Percentiles rank a stretch among this genome's conserved stretches.
Conservation (phyloP, 192 early-diverging fungal species). For the Gamsiella multidivaricata region DNA sequence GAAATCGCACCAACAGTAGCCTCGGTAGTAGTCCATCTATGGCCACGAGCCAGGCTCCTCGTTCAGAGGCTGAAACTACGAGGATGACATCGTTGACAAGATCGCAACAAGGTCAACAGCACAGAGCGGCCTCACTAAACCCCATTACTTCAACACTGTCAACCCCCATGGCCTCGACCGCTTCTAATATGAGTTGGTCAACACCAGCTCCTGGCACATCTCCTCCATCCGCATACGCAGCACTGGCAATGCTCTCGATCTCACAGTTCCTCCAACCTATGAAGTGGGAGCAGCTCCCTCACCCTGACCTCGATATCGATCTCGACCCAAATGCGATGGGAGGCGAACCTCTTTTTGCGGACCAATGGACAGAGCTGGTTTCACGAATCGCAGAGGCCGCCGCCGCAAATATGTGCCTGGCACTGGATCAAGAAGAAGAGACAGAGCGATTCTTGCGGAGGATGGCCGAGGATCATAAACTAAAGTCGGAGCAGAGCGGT, state of each 20-base stretch:
- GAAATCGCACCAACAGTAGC: not conserved
- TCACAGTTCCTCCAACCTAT: slow-evolving; percentile 34
- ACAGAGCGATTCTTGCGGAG: slow-evolving; percentile 27
- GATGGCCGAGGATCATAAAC: slow-evolving; percentile 5
- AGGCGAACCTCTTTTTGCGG: slow-evolving; percentile 37
- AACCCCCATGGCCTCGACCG: too few species aligned
- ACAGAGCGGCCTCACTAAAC: slow-evolving; percentile 7
- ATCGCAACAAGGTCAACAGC: slow-evolving; percentile 8
- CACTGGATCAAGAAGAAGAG: slow-evolving; percentile 45
- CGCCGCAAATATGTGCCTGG: slow-evolving; percentile 40
- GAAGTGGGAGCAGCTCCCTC: slow-evolving; percentile 46
- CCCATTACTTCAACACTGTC: slow-evolving; percentile 15
- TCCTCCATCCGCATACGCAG: slow-evolving; percentile 2
- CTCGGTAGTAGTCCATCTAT: too few species aligned
- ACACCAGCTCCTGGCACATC: not conserved
- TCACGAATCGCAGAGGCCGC: slow-evolving; percentile 22
- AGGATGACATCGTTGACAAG: not conserved
- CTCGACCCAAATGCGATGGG: slow-evolving; percentile 37
- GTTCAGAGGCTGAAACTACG: too few species aligned
- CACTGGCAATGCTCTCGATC: slow-evolving; percentile 3
- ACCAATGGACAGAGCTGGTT: slow-evolving; percentile 38
- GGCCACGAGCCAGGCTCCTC: too few species aligned
- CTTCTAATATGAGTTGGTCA: too few species aligned
- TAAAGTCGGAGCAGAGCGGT: not conserved
- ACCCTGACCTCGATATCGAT: slow-evolving; percentile 46